Conservation (phyloP, 805 yeast species). For the Hanseniaspora taiwanica region DNA sequence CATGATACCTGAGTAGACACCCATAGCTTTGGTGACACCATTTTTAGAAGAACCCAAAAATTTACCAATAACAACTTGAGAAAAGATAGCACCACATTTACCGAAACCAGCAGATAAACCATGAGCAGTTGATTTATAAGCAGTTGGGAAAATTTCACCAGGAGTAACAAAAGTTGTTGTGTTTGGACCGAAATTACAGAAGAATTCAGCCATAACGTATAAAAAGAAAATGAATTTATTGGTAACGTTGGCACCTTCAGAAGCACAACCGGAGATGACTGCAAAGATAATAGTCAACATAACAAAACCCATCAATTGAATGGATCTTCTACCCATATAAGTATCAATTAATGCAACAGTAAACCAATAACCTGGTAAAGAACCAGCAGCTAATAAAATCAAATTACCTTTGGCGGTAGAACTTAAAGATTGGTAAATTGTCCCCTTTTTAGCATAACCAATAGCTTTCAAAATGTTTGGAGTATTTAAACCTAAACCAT, state of each 20-base stretch:
- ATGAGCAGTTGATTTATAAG: slow-evolving; percentile 91
- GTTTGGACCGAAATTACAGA: slow-evolving; percentile 89
- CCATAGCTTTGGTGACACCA: slow-evolving; percentile 50
- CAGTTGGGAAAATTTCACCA: slow-evolving; percentile 87
- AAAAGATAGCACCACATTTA: slow-evolving; percentile 86
- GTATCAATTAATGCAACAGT: slow-evolving; percentile 68
- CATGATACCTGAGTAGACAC: slow-evolving; percentile 88
- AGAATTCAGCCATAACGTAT: slow-evolving; percentile 72
- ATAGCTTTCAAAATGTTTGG: slow-evolving; percentile 68
- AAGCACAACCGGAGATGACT: slow-evolving; percentile 32
- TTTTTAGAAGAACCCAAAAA: slow-evolving; percentile 63
- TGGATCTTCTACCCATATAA: slow-evolving; percentile 64
- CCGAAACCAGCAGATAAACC: slow-evolving; percentile 91
- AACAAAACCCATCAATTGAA: slow-evolving; percentile 66
- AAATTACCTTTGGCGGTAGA: slow-evolving; percentile 84
- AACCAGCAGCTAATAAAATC: slow-evolving; percentile 88
- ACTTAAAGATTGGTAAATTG: slow-evolving; percentile 58
- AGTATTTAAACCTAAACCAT: slow-evolving; percentile 78
- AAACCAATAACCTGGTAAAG: slow-evolving; percentile 88
- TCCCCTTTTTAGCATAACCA: slow-evolving; percentile 63
- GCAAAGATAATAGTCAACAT: slow-evolving; percentile 53
- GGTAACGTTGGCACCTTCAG: slow-evolving; percentile 76
- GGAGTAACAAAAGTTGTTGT: slow-evolving; percentile 84
- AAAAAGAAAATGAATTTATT: slow-evolving; percentile 25
- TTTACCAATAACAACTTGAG: slow-evolving; percentile 80